Conservation (phyloP, 108 stramenopile genomes). For the Fragilaria radians region DNA sequence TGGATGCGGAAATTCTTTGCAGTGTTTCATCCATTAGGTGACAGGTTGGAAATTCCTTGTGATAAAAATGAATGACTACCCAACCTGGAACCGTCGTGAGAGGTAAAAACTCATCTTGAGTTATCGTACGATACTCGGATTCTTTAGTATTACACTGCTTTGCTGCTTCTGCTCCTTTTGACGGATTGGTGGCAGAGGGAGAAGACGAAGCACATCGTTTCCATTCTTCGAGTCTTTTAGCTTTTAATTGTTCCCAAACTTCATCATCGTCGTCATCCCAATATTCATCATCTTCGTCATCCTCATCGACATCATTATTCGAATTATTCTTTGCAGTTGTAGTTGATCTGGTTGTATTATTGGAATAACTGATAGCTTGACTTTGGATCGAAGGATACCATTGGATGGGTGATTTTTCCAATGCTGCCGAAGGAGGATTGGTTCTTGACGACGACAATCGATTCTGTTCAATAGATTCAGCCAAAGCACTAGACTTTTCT, state of each 20-base stretch:
- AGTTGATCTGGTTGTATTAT: background rate
- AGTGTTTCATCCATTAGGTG: conserved; percentile 96
- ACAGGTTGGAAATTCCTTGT: conserved; percentile 91
- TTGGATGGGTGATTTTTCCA: too few relatives aligned
- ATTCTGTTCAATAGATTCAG: too few relatives aligned
- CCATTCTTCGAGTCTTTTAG: conserved; percentile 75
- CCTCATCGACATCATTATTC: background rate
- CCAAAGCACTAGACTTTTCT: too few relatives aligned
- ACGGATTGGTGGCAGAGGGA: too few relatives aligned
- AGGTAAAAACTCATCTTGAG: conserved; percentile 93
- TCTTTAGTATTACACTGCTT: too few relatives aligned
- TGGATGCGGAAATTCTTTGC: conserved; percentile 45
- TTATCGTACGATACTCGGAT: conserved; percentile 89
- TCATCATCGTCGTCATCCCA: conserved; percentile 57
- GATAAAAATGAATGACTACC: conserved; percentile 92
- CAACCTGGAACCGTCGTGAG: conserved; percentile 51
- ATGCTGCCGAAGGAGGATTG: too few relatives aligned
- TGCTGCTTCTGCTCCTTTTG: too few relatives aligned
- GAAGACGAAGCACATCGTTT: too few relatives aligned
- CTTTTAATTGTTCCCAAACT: conserved; percentile 68
- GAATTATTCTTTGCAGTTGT: conserved; percentile 19
- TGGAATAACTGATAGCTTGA: too few relatives aligned
- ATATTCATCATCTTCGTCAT: conserved; percentile 32
- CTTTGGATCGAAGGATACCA: too few relatives aligned
- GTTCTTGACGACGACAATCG: too few relatives aligned